These are phyloP conservation scores for Populus euphratica DNA, from an alignment of 345 rosid species.

Conservation along the genomic window DNA sequence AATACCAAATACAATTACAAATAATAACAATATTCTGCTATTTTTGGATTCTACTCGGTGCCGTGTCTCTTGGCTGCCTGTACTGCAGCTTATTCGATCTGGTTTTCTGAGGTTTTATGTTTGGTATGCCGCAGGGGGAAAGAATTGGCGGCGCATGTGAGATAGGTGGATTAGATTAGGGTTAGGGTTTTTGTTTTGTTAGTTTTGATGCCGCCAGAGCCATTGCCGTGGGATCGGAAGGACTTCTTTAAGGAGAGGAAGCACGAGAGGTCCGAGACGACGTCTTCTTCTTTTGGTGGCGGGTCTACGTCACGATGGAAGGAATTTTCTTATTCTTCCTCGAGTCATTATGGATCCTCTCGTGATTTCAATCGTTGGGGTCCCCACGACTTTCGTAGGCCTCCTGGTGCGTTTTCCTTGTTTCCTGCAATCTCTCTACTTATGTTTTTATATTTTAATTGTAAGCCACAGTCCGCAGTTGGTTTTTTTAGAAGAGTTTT, in stretches of 20 bases:
- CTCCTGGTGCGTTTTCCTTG: conserved; percentile 49
- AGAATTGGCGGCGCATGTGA: not conserved
- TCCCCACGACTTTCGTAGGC: conserved; percentile 72
- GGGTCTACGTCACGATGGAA: conserved; percentile 65
- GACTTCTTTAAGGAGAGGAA: conserved; percentile 80
- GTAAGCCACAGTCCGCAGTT: not conserved
- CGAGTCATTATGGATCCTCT: conserved; percentile 42
- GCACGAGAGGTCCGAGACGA: conserved; percentile 56
- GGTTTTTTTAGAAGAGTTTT: not conserved
- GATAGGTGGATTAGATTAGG: conserved; percentile 13
- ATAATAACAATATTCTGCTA: not conserved
- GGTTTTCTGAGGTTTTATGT: conserved; percentile 2
- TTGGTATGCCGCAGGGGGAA: not conserved
- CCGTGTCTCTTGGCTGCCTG: not conserved
- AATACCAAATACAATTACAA: not conserved
- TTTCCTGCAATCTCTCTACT: not conserved
- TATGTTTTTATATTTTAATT: not conserved
- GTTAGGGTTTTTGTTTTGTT: conserved; percentile 12
- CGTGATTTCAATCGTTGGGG: conserved; percentile 59
- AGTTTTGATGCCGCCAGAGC: conserved; percentile 89
- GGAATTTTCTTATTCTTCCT: conserved; percentile 42
- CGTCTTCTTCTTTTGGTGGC: conserved; percentile 42
- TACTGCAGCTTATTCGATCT: not conserved
- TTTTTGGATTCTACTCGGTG: conserved; percentile 2
- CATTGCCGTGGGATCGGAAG: conserved; percentile 88